Evolutionary conservation across 371 early-diverging fungal genomes (phyloP).

Genomic region (Globomyces sp.): DNA sequence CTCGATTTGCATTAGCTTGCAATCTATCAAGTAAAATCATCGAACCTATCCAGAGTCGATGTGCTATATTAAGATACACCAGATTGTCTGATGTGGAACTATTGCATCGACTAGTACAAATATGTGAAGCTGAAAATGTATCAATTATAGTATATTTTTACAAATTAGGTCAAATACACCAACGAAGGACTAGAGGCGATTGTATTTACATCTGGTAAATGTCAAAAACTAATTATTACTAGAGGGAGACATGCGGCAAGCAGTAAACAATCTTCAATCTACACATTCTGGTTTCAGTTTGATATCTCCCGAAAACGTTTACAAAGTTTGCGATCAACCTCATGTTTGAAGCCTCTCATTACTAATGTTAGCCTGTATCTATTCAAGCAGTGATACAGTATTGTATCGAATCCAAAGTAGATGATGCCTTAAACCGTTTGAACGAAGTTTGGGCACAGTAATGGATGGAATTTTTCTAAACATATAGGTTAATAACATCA

Average conservation of each 20-base stretch:
- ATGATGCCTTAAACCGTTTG: constrained; percentile 67
- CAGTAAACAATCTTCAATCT: constrained; percentile 95
- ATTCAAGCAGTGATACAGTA: constrained; percentile 68
- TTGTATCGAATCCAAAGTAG: constrained; percentile 66
- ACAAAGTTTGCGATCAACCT: constrained; percentile 94
- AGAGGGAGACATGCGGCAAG: constrained; percentile 98
- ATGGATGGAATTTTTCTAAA: too few species aligned
- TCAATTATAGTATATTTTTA: neutral
- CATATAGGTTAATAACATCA: too few species aligned
- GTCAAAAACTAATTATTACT: too few species aligned
- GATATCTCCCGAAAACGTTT: constrained; percentile 86
- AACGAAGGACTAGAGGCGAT: constrained; percentile 91
- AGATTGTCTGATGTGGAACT: constrained; percentile 78
- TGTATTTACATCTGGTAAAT: constrained; percentile 77
- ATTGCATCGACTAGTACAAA: constrained; percentile 71
- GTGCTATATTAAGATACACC: constrained; percentile 91
- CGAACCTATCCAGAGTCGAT: constrained; percentile 98
- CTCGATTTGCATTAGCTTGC: constrained; percentile 98
- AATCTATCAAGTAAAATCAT: constrained; percentile 97
- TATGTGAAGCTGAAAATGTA: constrained; percentile 82
- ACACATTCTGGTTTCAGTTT: constrained; percentile 77
- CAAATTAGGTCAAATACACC: constrained; percentile 65
- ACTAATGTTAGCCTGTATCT: constrained; percentile 55
- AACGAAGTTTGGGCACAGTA: constrained; percentile 61
- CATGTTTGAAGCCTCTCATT: constrained; percentile 38